Conservation (phyloP, 2,329 filamentous ascomycete genomes). For the Alternaria gansuensis region DNA sequence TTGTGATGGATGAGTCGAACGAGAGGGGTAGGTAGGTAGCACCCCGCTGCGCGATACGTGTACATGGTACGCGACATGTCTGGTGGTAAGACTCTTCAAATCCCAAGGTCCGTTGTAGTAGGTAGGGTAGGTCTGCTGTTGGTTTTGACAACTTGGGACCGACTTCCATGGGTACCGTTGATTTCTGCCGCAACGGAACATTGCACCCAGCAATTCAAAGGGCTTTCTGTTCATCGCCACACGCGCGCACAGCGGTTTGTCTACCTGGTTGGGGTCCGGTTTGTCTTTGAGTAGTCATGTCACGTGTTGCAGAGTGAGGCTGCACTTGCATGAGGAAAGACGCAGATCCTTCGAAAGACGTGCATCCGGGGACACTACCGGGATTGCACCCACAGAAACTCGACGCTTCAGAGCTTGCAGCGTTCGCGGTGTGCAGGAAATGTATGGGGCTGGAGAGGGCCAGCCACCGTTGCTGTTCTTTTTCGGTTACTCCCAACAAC, state of each 20-base stretch:
- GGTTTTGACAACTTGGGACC: too few species aligned
- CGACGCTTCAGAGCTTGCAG: neutral
- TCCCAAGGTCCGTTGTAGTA: too few species aligned
- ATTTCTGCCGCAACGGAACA: neutral
- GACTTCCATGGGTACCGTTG: neutral
- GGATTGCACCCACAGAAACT: constrained; percentile 1
- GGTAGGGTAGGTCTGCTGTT: too few species aligned
- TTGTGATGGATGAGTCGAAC: constrained; percentile 1
- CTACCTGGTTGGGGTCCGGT: neutral
- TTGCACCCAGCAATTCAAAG: neutral
- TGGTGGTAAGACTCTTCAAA: too few species aligned
- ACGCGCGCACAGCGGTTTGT: constrained; percentile 8
- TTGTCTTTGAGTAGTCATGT: constrained; percentile 3
- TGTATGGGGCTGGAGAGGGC: constrained; percentile 11
- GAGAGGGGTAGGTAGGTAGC: constrained; percentile 1
- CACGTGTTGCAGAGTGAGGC: constrained; percentile 11
- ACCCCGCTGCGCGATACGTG: constrained; percentile 3
- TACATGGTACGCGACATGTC: too few species aligned
- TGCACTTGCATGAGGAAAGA: constrained; percentile 14
- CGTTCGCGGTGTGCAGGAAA: constrained; percentile 7
- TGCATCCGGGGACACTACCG: constrained; percentile 1
- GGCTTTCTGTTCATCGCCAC: constrained; percentile 6
- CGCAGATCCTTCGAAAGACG: constrained; percentile 12
- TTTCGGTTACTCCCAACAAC: constrained; percentile 31
- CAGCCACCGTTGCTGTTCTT: constrained; percentile 19